Evolutionary conservation across 108 stramenopile species (phyloP), one percentile per base, ranked within the genome.

Genomic region (Fragilariopsis cylindrus): DNA sequence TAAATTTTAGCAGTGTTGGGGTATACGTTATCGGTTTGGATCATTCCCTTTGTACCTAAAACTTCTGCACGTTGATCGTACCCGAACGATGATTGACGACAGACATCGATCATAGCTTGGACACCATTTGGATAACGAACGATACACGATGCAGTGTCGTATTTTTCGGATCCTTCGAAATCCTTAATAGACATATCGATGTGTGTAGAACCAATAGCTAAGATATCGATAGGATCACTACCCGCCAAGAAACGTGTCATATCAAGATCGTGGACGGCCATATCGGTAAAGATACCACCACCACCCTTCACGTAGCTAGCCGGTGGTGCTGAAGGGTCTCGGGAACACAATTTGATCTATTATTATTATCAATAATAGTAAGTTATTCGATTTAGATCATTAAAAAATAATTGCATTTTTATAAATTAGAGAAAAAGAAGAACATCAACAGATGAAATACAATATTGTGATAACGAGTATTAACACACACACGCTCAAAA

Each of bases 11-110:
- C 95, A 65, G 95, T 94, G 81, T 90, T 92, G 75, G 92, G 96
- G 87, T 95, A 98, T 55, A 98, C 93, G 81, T 98, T 98, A 83
- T 98, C 97, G 67, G 97, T 98, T 39, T 87, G 87, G 74, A 97
- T 93, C 97, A 98, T 98, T 55, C 96, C 97, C 76, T 85, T 82
- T 48, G 92, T 95, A 75, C 97, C 97, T 69, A 98, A 81, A 7
- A 95, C 96, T 76, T 96, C 97, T n/a, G 97, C 97, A 76, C 97
- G 96, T 74, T 98, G 97, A 80, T 98, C 97, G 83, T 97, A 98
- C 69, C 97, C 96, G 70, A 96, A 96, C 1, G 91, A 92, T 15
- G 91, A 92, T 82, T 98, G 96, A 74, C 96, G 89, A 73, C 96
- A 98, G 16, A 97, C 97, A 86, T 98, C 97, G 69, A 97, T 93